These are phyloP conservation scores for Aureobasidium lini DNA, from an alignment of 2,329 filamentous ascomycete genomes.

Conservation along the genomic window DNA sequence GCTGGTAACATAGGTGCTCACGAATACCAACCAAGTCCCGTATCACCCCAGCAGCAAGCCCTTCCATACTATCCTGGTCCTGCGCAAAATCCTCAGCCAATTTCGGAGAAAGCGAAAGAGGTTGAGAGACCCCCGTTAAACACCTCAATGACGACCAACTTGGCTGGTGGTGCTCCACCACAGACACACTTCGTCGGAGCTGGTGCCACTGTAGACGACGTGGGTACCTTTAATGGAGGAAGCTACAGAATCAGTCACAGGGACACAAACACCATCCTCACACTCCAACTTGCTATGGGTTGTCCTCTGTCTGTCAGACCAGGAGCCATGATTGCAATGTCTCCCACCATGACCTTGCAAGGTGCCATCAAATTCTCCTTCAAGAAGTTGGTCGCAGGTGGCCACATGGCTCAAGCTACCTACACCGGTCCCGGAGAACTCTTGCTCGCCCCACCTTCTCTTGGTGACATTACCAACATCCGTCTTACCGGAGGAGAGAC, in stretches of 20 bases:
- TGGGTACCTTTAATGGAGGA: conserved; percentile 95
- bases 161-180: conserved; percentile 35
- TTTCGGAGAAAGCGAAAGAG: conserved; percentile 22
- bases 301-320: conserved; percentile 77
- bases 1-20: conserved; percentile 1
- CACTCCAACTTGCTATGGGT: conserved; percentile 80
- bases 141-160: conserved; percentile 23
- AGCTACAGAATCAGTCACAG: conserved; percentile 89
- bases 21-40: conserved; percentile 3
- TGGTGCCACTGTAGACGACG: conserved; percentile 60
- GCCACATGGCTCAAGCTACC: conserved; percentile 68
- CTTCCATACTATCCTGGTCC: conserved; percentile 31
- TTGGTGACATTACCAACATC: conserved; percentile 82
- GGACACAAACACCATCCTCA: conserved; percentile 83
- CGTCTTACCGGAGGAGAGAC: conserved; percentile 62
- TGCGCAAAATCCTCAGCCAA: conserved; percentile 25
- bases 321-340: conserved; percentile 93
- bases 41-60: conserved; percentile 21
- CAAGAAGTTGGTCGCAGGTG: conserved; percentile 82
- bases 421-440: conserved; percentile 90
- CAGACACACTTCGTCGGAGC: conserved; percentile 57
- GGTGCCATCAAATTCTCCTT: conserved; percentile 77
- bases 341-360: conserved; percentile 73
- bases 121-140: conserved; percentile 21
- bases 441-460: conserved; percentile 66